A percentile compares a stretch with the other conserved stretches of the same genome.
phyloP scores from a whole-genome alignment of 352 stramenopile species.

The Phytophthora sojae region DNA sequence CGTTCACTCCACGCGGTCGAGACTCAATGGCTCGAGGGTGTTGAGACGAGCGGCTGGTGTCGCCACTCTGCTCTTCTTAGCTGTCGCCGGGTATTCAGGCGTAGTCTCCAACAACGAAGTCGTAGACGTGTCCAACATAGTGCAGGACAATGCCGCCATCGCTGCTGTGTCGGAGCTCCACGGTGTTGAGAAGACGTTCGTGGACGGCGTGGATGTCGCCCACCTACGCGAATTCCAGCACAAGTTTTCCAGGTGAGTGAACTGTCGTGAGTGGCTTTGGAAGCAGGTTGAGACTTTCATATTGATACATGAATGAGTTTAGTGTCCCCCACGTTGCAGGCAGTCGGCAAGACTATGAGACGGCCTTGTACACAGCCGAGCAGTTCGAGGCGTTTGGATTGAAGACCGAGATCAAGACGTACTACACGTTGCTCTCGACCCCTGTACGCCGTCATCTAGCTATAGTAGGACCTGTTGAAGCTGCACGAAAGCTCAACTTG shows the following conservation, averaged over 20 bases:
- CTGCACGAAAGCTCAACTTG: constrained; percentile 46
- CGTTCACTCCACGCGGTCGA: neutral
- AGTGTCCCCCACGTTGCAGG: constrained; percentile 44
- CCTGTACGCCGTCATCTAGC: constrained; percentile 48
- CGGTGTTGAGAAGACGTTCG: constrained; percentile 27
- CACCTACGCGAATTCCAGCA: constrained; percentile 47
- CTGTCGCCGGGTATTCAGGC: constrained; percentile 17
- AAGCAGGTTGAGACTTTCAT: neutral
- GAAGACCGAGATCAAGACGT: constrained; percentile 60
- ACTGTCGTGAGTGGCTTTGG: neutral
- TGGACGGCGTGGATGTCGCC: constrained; percentile 27
- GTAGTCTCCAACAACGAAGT: constrained; percentile 1
- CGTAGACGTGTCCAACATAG: constrained; percentile 8
- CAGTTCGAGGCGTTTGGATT: constrained; percentile 59
- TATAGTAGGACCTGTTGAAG: constrained; percentile 43
- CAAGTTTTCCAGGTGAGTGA: constrained; percentile 39
- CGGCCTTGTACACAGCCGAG: constrained; percentile 52
- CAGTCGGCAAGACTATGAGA: constrained; percentile 46
- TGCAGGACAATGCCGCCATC: neutral
- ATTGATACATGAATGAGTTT: neutral
- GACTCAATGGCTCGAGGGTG: neutral
- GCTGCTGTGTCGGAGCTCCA: neutral
- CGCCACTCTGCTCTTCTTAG: constrained; percentile 20
- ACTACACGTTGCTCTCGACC: constrained; percentile 70
- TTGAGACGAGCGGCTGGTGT: constrained; percentile 12